phyloP scores from a whole-genome alignment of 257 asterid species.

The Agastache rugosa region DNA sequence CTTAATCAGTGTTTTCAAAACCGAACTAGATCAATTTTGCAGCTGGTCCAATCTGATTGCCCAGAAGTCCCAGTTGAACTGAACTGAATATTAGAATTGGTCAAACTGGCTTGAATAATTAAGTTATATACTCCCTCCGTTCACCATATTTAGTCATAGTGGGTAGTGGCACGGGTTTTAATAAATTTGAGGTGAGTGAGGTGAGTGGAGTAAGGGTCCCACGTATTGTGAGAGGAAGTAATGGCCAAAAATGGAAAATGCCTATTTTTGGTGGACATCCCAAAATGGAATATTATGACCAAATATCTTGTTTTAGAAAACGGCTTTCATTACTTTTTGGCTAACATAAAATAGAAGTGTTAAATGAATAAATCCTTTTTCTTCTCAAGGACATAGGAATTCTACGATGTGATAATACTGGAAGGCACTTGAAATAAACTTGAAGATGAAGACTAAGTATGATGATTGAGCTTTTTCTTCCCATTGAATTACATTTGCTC shows the following conservation, averaged over 20 bases:
- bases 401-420: not conserved
- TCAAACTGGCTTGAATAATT: not conserved
- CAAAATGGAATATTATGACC: too few relatives aligned
- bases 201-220: too few relatives aligned
- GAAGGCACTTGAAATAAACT: not conserved
- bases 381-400: not conserved
- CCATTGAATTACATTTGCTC: not conserved
- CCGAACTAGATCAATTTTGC: not conserved
- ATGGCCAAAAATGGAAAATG: too few relatives aligned
- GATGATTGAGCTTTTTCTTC: not conserved
- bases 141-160: too few relatives aligned
- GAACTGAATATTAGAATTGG: not conserved
- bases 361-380: not conserved
- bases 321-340: not conserved
- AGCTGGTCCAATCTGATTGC: too few relatives aligned
- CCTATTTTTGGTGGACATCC: too few relatives aligned
- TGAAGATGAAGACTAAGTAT: not conserved
- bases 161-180: too few relatives aligned
- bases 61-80: not conserved
- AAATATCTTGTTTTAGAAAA: not conserved
- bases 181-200: too few relatives aligned
- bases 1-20: not conserved
- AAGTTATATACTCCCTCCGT: too few relatives aligned
- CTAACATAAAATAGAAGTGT: not conserved
- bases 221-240: too few relatives aligned